A percentile compares a stretch with the other conserved stretches of the same genome.
phyloP scores from a whole-genome alignment of 768 basidiomycete species.

The Amanita muscaria region DNA sequence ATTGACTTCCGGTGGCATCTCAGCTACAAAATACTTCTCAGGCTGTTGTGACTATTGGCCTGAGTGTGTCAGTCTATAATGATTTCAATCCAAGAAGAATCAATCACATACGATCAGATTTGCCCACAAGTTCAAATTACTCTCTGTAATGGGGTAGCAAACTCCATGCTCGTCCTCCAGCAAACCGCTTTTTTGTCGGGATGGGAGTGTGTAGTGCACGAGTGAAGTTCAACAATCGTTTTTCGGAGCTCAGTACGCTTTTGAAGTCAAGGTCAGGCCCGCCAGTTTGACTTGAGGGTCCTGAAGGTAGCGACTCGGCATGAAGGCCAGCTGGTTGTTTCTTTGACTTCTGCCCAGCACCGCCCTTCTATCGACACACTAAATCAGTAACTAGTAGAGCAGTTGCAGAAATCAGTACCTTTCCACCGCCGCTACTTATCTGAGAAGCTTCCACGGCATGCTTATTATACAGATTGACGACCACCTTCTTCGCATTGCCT shows the following conservation, averaged over 20 bases:
- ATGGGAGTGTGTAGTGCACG: not conserved
- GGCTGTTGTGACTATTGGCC: slow-evolving; percentile 4
- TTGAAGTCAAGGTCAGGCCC: not conserved
- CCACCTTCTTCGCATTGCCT: not conserved
- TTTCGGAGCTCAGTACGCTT: not conserved
- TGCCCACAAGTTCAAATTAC: slow-evolving; percentile 5
- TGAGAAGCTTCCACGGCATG: not conserved
- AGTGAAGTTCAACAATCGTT: not conserved
- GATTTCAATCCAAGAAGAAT: not conserved
- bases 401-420: slow-evolving; percentile 1
- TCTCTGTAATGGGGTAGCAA: slow-evolving; percentile 7
- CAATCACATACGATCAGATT: not conserved
- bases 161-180: slow-evolving; percentile 1
- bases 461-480: not conserved
- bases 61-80: not conserved
- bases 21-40: not conserved
- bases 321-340: not conserved
- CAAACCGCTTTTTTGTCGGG: slow-evolving; percentile 3
- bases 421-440: not conserved
- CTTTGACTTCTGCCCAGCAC: not conserved
- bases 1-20: slow-evolving; percentile 1
- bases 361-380: not conserved
- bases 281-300: not conserved
- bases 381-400: not conserved
- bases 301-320: not conserved